Base-by-base conservation (phyloP, 805 yeast species). In the Hanseniaspora clermontiae region DNA sequence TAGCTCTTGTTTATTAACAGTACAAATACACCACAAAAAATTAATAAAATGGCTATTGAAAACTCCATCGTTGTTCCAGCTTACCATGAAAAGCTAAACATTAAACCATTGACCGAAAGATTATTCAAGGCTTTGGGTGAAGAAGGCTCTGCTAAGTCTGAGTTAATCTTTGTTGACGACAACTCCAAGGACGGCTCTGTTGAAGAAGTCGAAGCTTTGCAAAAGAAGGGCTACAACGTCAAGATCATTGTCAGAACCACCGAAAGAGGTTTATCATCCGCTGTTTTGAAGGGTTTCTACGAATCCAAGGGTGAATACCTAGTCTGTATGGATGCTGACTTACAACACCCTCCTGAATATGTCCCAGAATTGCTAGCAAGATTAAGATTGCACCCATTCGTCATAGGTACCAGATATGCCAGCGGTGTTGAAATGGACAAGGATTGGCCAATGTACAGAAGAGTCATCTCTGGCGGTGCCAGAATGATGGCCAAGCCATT, bases 351-450 rank as follows among this genome's bases (percentile, higher is more conserved):
- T 46, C 80, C 80, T 36, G 80, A 76, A 62, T 67, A 71, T 57
- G 78, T 75, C 10, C 79, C 79, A 51, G 70, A 68, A 34, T 63
- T 76, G 58, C 67, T 76, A 48, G 69, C 71, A 51, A 64, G 71
- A 9, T 63, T 76, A 59, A 70, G 68, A 63, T 64, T 64, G 7
- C 71, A 70, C 58, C 73, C 79, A 31, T 76, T 76, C 55, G 78
- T 70, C 24, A 65, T 75, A 52, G 80, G 80, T 58, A 76, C 80
- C 38, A 70, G 80, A 65, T 76, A 76, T 57, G 79, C 79, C n/a
- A 76, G 76, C 42, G 79, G 79, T 60, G 79, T 76, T 48, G 78
- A 77, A 59, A 75, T 76, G 56, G 80, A 76, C 61, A 75, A 75
- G 63, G 77, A 75, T 61, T 76, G 80, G 80, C 79, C 79, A 37